Percentiles rank a stretch among this genome's conserved stretches.
These are phyloP conservation scores for Euptelea pleiosperma DNA, from an alignment of 164 flowering plant species.

Conservation along the genomic window DNA sequence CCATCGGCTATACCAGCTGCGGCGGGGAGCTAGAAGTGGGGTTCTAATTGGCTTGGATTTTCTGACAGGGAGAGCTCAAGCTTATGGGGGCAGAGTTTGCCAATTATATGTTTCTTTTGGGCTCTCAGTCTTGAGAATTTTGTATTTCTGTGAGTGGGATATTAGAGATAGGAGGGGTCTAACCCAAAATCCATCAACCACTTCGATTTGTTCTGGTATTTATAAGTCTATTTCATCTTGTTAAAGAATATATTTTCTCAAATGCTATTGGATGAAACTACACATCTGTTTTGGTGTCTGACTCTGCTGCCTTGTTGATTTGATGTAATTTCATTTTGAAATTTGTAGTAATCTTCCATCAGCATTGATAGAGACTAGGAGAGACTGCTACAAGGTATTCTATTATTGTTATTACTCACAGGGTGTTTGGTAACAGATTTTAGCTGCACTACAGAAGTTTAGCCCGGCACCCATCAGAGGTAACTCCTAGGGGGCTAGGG, in stretches of 20 bases:
- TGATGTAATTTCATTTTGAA: neutral
- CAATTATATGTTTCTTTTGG: neutral
- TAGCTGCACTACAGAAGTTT: no score
- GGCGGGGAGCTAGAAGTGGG: slow-evolving; percentile 46
- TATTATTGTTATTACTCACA: no score
- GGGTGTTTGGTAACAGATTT: no score
- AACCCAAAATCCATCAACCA: neutral
- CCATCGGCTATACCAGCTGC: slow-evolving; percentile 56
- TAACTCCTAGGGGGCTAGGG: no score
- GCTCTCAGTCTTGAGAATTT: slow-evolving; percentile 14
- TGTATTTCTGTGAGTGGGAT: neutral
- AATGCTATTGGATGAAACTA: neutral
- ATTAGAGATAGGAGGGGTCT: neutral
- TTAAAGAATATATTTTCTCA: neutral
- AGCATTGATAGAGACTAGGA: no score
- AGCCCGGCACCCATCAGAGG: no score
- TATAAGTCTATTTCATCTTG: neutral
- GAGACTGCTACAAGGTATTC: no score
- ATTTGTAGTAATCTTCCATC: no score
- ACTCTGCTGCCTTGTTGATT: neutral
- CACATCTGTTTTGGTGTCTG: neutral
- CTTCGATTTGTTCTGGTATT: slow-evolving; percentile 5
- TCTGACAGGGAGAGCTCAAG: neutral
- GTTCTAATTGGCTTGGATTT: neutral
- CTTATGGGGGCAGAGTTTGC: neutral